Evolutionary conservation across 2,329 filamentous ascomycete genomes (phyloP).

Genomic region (Cercospora sp.): DNA sequence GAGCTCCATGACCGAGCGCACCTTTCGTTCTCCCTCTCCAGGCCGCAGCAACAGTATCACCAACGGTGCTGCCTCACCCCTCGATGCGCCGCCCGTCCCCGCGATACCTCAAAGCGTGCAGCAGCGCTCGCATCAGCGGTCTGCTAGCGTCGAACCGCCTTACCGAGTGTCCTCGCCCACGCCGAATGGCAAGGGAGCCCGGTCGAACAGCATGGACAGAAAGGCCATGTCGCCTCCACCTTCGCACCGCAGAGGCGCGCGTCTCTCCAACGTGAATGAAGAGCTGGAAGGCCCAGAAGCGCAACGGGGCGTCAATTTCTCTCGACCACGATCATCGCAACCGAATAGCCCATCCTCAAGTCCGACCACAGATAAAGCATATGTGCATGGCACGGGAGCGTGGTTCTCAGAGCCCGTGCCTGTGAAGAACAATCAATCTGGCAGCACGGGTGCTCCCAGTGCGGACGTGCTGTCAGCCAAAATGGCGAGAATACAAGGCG

Average conservation of each 20-base stretch:
- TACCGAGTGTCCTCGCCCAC: slow-evolving; percentile 50
- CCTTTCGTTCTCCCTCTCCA: slow-evolving; percentile 76
- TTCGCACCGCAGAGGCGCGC: slow-evolving; percentile 29
- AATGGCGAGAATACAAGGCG: slow-evolving; percentile 25
- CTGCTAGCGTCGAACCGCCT: slow-evolving; percentile 54
- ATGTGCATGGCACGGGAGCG: slow-evolving; percentile 40
- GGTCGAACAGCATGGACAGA: slow-evolving; percentile 36
- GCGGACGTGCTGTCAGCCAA: slow-evolving; percentile 23
- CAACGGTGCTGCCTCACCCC: slow-evolving; percentile 29
- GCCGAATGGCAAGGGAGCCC: slow-evolving; percentile 32
- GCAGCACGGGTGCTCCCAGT: slow-evolving; percentile 13
- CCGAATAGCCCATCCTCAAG: slow-evolving; percentile 30
- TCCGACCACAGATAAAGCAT: slow-evolving; percentile 26
- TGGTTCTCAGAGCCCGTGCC: slow-evolving; percentile 65
- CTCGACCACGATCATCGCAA: slow-evolving; percentile 53
- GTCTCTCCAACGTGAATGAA: slow-evolving; percentile 43
- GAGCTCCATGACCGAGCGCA: slow-evolving; percentile 83
- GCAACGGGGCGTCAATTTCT: slow-evolving; percentile 53
- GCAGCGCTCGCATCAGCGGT: slow-evolving; percentile 41
- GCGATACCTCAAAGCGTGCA: slow-evolving; percentile 53
- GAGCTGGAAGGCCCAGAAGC: slow-evolving; percentile 46
- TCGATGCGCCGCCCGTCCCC: slow-evolving; percentile 69
- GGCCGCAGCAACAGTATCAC: slow-evolving; percentile 43
- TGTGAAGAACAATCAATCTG: slow-evolving; percentile 31
- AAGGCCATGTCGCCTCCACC: slow-evolving; percentile 24